Conservation (phyloP, 331 rosid genomes). For the Ulmus americana region DNA sequence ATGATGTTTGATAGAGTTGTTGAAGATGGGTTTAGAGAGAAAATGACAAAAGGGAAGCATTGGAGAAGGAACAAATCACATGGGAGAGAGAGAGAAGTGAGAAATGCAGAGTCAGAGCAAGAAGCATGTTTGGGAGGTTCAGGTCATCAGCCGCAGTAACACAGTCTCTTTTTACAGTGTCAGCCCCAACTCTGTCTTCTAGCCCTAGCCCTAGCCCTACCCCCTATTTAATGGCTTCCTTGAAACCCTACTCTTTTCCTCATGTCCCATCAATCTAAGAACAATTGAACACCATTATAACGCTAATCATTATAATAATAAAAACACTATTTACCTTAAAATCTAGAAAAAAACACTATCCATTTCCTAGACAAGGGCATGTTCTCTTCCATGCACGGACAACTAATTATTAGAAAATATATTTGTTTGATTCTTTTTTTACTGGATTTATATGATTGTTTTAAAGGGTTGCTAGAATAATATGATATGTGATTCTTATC, state of each 20-base stretch:
- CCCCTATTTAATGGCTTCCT: background rate
- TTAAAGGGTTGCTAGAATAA: too few species aligned
- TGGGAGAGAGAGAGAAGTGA: constrained; percentile 14
- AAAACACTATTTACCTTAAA: too few species aligned
- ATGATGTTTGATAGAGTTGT: too few species aligned
- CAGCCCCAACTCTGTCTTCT: constrained; percentile 23
- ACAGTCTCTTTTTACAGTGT: constrained; percentile 15
- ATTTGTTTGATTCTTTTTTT: too few species aligned
- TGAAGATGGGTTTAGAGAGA: background rate
- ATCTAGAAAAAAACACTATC: too few species aligned
- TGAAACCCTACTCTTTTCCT: background rate
- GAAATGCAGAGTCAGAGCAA: constrained; percentile 7
- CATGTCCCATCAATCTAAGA: constrained; percentile 27
- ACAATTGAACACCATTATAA: too few species aligned
- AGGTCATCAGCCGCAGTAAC: constrained; percentile 12
- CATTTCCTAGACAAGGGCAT: too few species aligned
- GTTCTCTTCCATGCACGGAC: too few species aligned
- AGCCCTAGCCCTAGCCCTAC: background rate
- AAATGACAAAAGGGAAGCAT: background rate
- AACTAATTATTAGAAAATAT: too few species aligned
- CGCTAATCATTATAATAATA: too few species aligned
- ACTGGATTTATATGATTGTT: too few species aligned
- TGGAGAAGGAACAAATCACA: constrained; percentile 18
- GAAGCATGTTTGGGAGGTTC: constrained; percentile 30
- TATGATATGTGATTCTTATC: too few species aligned